A percentile compares a stretch with the other conserved stretches of the same genome.
These are phyloP conservation scores for Rhexocercosporidium sp. DNA, from an alignment of 2,329 filamentous ascomycete genomes.

Conservation along the genomic window DNA sequence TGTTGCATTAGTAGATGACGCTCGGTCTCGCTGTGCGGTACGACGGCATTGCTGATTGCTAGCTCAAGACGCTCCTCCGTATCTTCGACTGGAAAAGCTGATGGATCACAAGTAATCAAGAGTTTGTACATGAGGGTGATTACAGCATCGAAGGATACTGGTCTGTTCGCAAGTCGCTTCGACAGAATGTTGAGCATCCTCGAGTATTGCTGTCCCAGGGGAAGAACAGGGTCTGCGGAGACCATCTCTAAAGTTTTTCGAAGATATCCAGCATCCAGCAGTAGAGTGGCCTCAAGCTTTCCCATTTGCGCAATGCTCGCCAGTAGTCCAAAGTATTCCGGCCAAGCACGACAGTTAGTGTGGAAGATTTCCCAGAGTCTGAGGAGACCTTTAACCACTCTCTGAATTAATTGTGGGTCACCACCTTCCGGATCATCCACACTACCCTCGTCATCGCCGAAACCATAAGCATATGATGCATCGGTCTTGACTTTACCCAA, in stretches of 20 bases:
- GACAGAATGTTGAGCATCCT: constrained; percentile 58
- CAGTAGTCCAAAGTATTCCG: constrained; percentile 76
- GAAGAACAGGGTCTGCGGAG: constrained; percentile 38
- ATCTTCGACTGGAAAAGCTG: constrained; percentile 45
- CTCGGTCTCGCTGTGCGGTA: constrained; percentile 53
- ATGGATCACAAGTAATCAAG: constrained; percentile 36
- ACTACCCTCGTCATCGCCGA: constrained; percentile 37
- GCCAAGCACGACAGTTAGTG: constrained; percentile 68
- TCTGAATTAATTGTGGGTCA: constrained; percentile 39
- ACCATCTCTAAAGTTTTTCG: constrained; percentile 47
- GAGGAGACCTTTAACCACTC: constrained; percentile 53
- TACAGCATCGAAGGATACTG: constrained; percentile 58
- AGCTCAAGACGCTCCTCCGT: constrained; percentile 47
- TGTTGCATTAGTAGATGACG: constrained; percentile 52
- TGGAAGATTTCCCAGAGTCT: constrained; percentile 69
- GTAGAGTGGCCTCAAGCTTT: constrained; percentile 57
- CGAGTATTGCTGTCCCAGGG: constrained; percentile 53
- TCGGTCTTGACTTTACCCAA: constrained; percentile 57
- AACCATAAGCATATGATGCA: constrained; percentile 54
- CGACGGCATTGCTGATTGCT: constrained; percentile 42
- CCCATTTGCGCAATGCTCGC: constrained; percentile 69
- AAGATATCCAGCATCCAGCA: constrained; percentile 68
- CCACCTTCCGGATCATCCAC: constrained; percentile 40
- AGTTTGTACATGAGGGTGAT: constrained; percentile 53
- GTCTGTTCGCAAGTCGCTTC: constrained; percentile 56